Evolutionary conservation across 768 basidiomycete genomes (phyloP), one percentile per base, ranked within the genome.

Genomic region (Kwoniella europaea): DNA sequence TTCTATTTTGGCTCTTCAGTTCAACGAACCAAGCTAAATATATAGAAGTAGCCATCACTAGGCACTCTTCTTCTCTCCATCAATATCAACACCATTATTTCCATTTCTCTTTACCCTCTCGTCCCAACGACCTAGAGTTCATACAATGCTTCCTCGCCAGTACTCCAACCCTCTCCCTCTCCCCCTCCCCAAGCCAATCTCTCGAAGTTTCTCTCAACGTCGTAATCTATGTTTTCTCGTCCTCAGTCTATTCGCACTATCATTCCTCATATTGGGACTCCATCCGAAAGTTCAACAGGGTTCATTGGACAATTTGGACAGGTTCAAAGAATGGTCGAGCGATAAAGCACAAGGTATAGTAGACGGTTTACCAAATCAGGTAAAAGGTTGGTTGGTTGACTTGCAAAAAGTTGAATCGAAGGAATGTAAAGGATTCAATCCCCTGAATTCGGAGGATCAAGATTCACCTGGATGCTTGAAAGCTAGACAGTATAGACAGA

Each of bases 401-500:
- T 44, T 27, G 55, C 43, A 58, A 52, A 15, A 29, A 18, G 58
- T 57, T 15, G 69, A 69, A 44, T 10, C 46, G 6, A 43, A 46
- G 66, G 59, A 63, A 24, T 77, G 79, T 66, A 41, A 10, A n/a
- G 67, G 67, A 3, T 81, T 78, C 78, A 62, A 77, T 69, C 78
- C 74, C 58, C 10, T 10, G 9, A 12, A 4, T 18, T 16, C 10
- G 4, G 68, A 70, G 46, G 68, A 68, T 29, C 20, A 58, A 7
- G 79, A 81, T 69, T 78, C 77, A 16, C 27, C n/a, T 18, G 68
- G 63, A 3, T 81, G 79, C 59, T 54, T 77, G 18, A 75, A 66
- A 50, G 77, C 79, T 10, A 71, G 66, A 24, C 79, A 79, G 71
- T 81, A 74, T 58, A 63, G 79, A 44, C 77, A 81, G 67, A 76